Conservation (phyloP, 2,329 filamentous ascomycete species). For the Blastomyces emzantsi region DNA sequence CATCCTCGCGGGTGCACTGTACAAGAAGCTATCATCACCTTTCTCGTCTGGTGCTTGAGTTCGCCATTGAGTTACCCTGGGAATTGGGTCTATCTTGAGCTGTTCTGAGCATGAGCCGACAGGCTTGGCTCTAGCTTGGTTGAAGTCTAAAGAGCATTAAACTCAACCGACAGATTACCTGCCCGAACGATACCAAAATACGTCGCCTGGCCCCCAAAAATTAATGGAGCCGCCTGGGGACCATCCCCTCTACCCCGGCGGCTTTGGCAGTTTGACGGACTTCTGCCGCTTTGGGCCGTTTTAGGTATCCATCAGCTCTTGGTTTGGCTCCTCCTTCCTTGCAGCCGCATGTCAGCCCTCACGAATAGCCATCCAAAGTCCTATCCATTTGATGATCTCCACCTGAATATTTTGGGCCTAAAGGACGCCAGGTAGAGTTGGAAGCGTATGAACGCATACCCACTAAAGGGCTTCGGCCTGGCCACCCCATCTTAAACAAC, state of each 20-base stretch:
- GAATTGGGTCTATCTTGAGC: background rate
- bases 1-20: background rate
- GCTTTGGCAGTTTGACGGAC: background rate
- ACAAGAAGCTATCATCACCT: background rate
- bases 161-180: background rate
- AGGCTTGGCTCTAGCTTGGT: slow-evolving; percentile 1
- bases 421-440: background rate
- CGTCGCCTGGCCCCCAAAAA: background rate
- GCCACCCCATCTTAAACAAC: background rate
- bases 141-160: slow-evolving; percentile 1
- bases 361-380: background rate
- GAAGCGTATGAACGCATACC: background rate
- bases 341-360: background rate
- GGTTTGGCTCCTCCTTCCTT: background rate
- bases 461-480: background rate
- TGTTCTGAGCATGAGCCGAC: background rate
- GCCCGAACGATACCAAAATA: background rate
- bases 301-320: background rate
- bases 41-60: background rate
- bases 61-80: background rate
- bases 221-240: background rate
- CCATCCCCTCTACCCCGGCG: no score
- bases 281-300: background rate
- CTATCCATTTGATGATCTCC: background rate
- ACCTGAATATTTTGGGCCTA: background rate